Conservation (phyloP, 2,329 filamentous ascomycete species). For the Phialophora verrucosa region DNA sequence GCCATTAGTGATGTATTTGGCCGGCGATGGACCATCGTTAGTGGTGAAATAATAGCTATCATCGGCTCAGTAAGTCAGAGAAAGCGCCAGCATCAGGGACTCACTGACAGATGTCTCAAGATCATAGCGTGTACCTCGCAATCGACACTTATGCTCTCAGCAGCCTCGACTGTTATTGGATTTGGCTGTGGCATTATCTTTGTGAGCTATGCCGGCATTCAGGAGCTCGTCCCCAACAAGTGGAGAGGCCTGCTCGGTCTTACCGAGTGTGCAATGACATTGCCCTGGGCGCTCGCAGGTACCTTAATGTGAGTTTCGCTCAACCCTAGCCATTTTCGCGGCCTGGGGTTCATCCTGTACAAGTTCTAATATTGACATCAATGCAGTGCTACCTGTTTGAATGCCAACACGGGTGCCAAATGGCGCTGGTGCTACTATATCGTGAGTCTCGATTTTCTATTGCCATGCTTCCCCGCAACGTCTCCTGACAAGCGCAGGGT, state of each 20-base stretch:
- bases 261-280: slow-evolving; percentile 46
- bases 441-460: neutral
- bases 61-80: slow-evolving; percentile 42
- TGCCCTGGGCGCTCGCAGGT: slow-evolving; percentile 46
- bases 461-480: neutral
- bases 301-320: slow-evolving; percentile 55
- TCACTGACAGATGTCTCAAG: slow-evolving; percentile 13
- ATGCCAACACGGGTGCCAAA: slow-evolving; percentile 46
- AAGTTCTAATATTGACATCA: neutral
- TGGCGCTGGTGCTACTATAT: slow-evolving; percentile 59
- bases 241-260: slow-evolving; percentile 44
- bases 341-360: neutral
- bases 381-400: slow-evolving; percentile 8
- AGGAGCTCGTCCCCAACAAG: slow-evolving; percentile 47
- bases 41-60: slow-evolving; percentile 44
- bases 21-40: slow-evolving; percentile 44
- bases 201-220: slow-evolving; percentile 46
- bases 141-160: slow-evolving; percentile 47
- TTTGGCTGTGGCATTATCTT: slow-evolving; percentile 49
- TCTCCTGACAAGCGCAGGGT: slow-evolving; percentile 1
- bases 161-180: slow-evolving; percentile 43
- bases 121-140: slow-evolving; percentile 48
- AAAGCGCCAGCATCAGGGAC: neutral
- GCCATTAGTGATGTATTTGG: slow-evolving; percentile 47
- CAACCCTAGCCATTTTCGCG: slow-evolving; percentile 39